Conservation (phyloP, 2,329 filamentous ascomycete genomes). For the Fusarium citri region DNA sequence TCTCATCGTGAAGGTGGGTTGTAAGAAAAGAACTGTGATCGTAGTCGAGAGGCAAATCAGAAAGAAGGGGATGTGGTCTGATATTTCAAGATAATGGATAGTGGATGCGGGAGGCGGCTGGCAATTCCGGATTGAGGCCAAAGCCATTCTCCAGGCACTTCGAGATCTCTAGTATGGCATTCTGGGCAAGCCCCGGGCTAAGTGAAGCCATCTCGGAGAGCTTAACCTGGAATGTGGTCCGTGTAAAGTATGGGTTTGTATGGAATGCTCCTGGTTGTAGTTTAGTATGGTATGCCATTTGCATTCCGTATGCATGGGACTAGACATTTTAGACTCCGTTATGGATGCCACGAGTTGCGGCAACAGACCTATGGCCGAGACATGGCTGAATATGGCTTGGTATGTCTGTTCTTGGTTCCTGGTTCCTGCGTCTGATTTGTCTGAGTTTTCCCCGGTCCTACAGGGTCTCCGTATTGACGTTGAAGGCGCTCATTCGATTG, state of each 20-base stretch:
- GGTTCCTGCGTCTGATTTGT: constrained; percentile 36
- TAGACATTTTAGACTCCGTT: constrained; percentile 12
- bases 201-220: constrained; percentile 31
- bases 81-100: constrained; percentile 36
- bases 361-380: constrained; percentile 14
- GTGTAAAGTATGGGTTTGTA: constrained; percentile 11
- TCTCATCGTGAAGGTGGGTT: constrained; percentile 25
- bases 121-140: constrained; percentile 29
- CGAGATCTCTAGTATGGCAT: constrained; percentile 24
- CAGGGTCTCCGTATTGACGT: constrained; percentile 12
- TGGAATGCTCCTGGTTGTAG: constrained; percentile 36
- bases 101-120: background rate
- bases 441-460: background rate
- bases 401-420: constrained; percentile 23
- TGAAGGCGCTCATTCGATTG: constrained; percentile 1
- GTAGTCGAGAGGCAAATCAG: background rate
- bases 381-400: background rate
- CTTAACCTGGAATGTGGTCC: constrained; percentile 35
- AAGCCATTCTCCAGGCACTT: constrained; percentile 17
- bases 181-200: constrained; percentile 32
- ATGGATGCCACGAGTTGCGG: constrained; percentile 19
- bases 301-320: constrained; percentile 27
- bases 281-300: constrained; percentile 20
- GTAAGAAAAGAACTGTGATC: background rate
- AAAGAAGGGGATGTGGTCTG: constrained; percentile 9